Evolutionary conservation across 2,329 filamentous ascomycete species (phyloP).

Genomic region (Aureobasidium vineae): DNA sequence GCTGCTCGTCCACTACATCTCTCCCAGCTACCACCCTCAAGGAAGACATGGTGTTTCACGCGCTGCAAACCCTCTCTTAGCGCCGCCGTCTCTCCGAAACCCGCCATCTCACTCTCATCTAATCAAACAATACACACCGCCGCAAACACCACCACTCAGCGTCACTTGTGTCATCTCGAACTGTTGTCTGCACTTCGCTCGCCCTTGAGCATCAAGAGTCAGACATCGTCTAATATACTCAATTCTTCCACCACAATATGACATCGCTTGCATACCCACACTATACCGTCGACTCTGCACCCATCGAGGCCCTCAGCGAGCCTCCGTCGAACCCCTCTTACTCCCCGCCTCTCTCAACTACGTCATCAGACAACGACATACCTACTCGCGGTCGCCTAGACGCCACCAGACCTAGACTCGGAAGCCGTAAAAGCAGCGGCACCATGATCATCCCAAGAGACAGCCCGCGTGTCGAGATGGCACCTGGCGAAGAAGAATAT

Average conservation of each 20-base stretch:
- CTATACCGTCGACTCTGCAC: constrained; percentile 1
- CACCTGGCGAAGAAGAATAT: constrained; percentile 65
- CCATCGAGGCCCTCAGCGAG: constrained; percentile 15
- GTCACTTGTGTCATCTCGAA: constrained; percentile 10
- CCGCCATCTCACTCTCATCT: constrained; percentile 15
- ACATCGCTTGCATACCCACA: constrained; percentile 17
- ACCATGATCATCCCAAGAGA: constrained; percentile 77
- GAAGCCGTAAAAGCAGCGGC: constrained; percentile 72
- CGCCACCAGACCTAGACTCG: constrained; percentile 55
- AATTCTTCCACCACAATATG: constrained; percentile 16
- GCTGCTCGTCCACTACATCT: neutral
- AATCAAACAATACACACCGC: constrained; percentile 21
- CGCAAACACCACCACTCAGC: neutral
- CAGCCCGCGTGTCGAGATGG: constrained; percentile 64
- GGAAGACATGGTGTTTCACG: constrained; percentile 26
- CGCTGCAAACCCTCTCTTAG: constrained; percentile 5
- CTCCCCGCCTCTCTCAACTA: constrained; percentile 22
- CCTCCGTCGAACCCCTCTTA: constrained; percentile 10
- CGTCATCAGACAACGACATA: constrained; percentile 19
- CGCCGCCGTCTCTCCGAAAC: constrained; percentile 19
- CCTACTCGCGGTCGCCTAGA: constrained; percentile 17
- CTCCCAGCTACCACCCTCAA: neutral
- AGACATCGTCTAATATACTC: neutral
- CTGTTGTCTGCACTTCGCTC: constrained; percentile 1
- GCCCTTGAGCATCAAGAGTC: neutral